Conservation (phyloP, 2,329 filamentous ascomycete genomes). For the Botrytis fragariae region DNA sequence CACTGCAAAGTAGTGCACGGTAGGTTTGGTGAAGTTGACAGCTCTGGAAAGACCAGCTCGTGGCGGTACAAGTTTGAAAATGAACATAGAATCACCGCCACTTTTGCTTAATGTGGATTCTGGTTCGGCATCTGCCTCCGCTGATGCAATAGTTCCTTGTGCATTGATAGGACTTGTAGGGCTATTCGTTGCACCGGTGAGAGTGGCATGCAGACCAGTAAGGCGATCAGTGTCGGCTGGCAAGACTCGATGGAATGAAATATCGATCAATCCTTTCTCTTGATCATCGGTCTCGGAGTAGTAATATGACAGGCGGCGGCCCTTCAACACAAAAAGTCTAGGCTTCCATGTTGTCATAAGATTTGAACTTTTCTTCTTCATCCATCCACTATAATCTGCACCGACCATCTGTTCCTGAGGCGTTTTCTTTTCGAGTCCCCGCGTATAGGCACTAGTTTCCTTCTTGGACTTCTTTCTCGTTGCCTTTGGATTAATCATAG, state of each 20-base stretch:
- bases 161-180: conserved; percentile 54
- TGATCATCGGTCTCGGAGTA: conserved; percentile 90
- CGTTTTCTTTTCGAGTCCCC: conserved; percentile 76
- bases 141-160: conserved; percentile 46
- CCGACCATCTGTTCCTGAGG: conserved; percentile 80
- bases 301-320: conserved; percentile 89
- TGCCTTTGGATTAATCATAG: conserved; percentile 46
- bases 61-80: conserved; percentile 95
- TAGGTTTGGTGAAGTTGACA: conserved; percentile 96
- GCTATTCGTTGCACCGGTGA: conserved; percentile 76
- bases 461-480: conserved; percentile 79
- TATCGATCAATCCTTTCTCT: conserved; percentile 95
- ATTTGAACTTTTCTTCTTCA: conserved; percentile 98
- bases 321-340: conserved; percentile 90
- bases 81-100: conserved; percentile 73
- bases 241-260: conserved; percentile 94
- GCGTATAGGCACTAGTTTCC: conserved; percentile 88
- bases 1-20: conserved; percentile 95
- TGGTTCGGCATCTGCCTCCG: conserved; percentile 43
- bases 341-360: conserved; percentile 98
- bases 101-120: conserved; percentile 38
- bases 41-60: conserved; percentile 82
- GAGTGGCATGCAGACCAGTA: conserved; percentile 84
- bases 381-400: conserved; percentile 96
- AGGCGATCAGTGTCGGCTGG: conserved; percentile 89